Evolutionary conservation across 2,329 filamentous ascomycete genomes (phyloP).

Genomic region (Aspergillus japonicus): DNA sequence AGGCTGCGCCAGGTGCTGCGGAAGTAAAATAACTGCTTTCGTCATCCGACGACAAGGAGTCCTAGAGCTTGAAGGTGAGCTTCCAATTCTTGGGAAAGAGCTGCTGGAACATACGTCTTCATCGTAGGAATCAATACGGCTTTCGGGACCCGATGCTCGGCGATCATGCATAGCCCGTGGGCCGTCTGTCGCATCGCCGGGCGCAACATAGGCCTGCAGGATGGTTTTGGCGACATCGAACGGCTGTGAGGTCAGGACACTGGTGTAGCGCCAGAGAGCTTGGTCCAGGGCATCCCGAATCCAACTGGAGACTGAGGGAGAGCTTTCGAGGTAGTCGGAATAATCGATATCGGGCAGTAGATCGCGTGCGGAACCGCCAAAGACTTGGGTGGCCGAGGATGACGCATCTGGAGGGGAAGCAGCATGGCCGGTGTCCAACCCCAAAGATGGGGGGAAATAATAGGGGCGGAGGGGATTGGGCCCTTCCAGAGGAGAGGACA

Average conservation of each 20-base stretch:
- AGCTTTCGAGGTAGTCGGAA: conserved; percentile 78
- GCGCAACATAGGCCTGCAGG: conserved; percentile 68
- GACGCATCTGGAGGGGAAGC: conserved; percentile 38
- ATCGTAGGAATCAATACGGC: conserved; percentile 32
- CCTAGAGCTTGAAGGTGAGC: conserved; percentile 21
- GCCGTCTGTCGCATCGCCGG: conserved; percentile 34
- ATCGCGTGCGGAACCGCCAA: conserved; percentile 69
- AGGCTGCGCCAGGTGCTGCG: conserved; percentile 43
- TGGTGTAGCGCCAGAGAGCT: conserved; percentile 87
- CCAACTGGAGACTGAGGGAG: conserved; percentile 71
- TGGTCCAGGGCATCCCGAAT: conserved; percentile 77
- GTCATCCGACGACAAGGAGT: conserved; percentile 61
- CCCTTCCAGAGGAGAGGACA: conserved; percentile 51
- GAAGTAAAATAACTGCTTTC: conserved; percentile 85
- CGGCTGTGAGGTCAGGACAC: conserved; percentile 84
- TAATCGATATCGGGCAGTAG: conserved; percentile 90
- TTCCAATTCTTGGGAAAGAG: background rate
- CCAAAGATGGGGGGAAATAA: conserved; percentile 65
- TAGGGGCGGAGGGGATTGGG: conserved; percentile 62
- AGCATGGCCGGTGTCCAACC: conserved; percentile 50
- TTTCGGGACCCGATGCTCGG: conserved; percentile 25
- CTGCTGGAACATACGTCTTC: conserved; percentile 30
- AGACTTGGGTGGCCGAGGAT: conserved; percentile 49
- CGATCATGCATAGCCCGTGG: conserved; percentile 30
- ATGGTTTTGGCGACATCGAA: conserved; percentile 97